Conservation (phyloP, 75 land plant species). For the Selaginella tamariscina region DNA sequence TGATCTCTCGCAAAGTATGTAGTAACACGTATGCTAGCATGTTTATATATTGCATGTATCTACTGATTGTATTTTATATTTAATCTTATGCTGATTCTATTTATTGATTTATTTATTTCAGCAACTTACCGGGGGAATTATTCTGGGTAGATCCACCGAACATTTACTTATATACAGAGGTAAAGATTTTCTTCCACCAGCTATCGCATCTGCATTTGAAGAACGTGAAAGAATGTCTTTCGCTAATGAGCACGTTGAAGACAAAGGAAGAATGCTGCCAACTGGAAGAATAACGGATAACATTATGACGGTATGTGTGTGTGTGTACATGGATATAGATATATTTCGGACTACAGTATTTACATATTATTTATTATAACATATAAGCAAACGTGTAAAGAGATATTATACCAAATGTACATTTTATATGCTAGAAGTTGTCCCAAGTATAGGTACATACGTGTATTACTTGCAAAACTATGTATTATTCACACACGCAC, state of each 20-base stretch:
- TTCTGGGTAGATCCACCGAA: conserved; percentile 49
- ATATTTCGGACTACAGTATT: neutral
- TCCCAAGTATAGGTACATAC: no score
- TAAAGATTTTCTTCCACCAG: conserved; percentile 54
- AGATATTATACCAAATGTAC: no score
- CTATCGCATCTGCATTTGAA: conserved; percentile 26
- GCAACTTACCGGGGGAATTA: conserved; percentile 58
- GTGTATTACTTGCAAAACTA: no score
- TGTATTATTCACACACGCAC: no score
- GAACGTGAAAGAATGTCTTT: conserved; percentile 39
- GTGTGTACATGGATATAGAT: no score
- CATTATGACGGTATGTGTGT: no score
- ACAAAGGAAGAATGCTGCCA: conserved; percentile 33
- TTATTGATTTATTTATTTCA: conserved; percentile 16
- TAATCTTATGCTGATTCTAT: conserved; percentile 1
- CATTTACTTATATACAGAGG: conserved; percentile 58
- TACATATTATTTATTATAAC: neutral
- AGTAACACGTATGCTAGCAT: no score
- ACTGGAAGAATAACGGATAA: conserved; percentile 17
- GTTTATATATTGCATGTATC: no score
- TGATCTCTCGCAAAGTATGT: no score
- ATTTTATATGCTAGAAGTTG: no score
- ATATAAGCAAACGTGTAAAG: no score
- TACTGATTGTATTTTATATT: no score
- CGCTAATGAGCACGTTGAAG: conserved; percentile 53